Evolutionary conservation across 2,329 filamentous ascomycete species (phyloP).

Genomic region (Xylariaceae sp.): DNA sequence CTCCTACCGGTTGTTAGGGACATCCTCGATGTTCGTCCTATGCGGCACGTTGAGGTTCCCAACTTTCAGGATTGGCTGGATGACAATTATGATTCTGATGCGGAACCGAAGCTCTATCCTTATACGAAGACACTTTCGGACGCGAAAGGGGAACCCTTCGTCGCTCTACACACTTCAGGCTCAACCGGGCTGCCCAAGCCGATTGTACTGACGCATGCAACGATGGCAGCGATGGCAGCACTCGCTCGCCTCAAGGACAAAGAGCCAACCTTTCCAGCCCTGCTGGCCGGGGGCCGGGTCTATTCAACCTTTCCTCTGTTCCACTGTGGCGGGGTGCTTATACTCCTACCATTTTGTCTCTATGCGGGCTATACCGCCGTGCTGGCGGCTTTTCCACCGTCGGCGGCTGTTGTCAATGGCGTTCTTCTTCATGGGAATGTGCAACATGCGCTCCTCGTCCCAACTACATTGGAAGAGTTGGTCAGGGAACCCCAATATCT

Average conservation of each 20-base stretch:
- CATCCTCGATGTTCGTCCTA: constrained; percentile 25
- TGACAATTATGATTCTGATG: constrained; percentile 1
- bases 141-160: constrained; percentile 16
- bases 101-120: constrained; percentile 2
- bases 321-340: constrained; percentile 18
- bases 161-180: constrained; percentile 27
- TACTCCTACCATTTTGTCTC: constrained; percentile 20
- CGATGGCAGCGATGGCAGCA: background rate
- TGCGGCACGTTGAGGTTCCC: constrained; percentile 26
- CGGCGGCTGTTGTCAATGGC: constrained; percentile 15
- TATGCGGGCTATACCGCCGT: constrained; percentile 27
- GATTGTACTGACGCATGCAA: constrained; percentile 19
- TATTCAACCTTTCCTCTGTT: constrained; percentile 21
- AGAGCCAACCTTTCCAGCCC: constrained; percentile 5
- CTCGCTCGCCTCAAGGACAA: background rate
- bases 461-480: constrained; percentile 24
- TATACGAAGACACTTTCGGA: constrained; percentile 18
- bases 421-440: constrained; percentile 21
- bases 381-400: constrained; percentile 27
- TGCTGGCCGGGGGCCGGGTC: constrained; percentile 12
- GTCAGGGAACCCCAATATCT: constrained; percentile 22
- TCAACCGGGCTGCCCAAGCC: constrained; percentile 27
- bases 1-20: constrained; percentile 24
- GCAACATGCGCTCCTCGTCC: constrained; percentile 16
- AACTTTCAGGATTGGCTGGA: constrained; percentile 20